Evolutionary conservation across 75 land plant species (phyloP), one percentile per base, ranked within the genome.

Genomic region (Azolla pinnata): DNA sequence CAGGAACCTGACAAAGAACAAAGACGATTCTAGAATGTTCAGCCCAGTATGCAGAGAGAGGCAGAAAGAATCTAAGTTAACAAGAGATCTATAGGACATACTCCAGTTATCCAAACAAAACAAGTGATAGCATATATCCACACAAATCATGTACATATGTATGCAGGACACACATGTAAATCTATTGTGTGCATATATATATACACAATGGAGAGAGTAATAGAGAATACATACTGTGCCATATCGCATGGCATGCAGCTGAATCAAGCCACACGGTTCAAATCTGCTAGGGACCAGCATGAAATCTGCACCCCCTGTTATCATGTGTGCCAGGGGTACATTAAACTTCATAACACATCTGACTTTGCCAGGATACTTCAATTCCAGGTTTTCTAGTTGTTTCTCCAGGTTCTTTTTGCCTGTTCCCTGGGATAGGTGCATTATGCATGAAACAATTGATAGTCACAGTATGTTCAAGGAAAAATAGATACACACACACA

Each of bases 221-320:
- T n/a, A n/a, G 2, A 52, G 25, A 52, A 14, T 25, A 29, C 68
- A 57, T 80, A 90, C 97, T 49, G 88, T 84, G 75, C 97, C 93
- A 67, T 84, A 87, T 54, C 77, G 74, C 97, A 87, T 87, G 32
- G 81, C 93, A 47, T 90, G 85, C 49, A 90, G 63, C 75, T 90
- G 97, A 69, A 84, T 87, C 42, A 90, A 83, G 16, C 97, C 97
- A 67, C 93, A 87, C 0, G 97, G 97, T 42, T 90, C 97, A 74
- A 90, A 90, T 56, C 97, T 72, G 65, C 92, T 87, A 1, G 97
- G 88, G 26, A 90, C 32, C 21, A 82, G 12, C 63, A 90, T 67
- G 42, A 70, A 77, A 61, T 90, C 88, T 49, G 83, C 88, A 25
- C 83, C 97, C 45, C 79, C 86, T 48, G 66, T 79, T 0, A 90